Percentiles rank a stretch among this genome's conserved stretches.
Evolutionary conservation across 2,329 filamentous ascomycete genomes (phyloP).

Genomic region (Ilyonectria robusta): DNA sequence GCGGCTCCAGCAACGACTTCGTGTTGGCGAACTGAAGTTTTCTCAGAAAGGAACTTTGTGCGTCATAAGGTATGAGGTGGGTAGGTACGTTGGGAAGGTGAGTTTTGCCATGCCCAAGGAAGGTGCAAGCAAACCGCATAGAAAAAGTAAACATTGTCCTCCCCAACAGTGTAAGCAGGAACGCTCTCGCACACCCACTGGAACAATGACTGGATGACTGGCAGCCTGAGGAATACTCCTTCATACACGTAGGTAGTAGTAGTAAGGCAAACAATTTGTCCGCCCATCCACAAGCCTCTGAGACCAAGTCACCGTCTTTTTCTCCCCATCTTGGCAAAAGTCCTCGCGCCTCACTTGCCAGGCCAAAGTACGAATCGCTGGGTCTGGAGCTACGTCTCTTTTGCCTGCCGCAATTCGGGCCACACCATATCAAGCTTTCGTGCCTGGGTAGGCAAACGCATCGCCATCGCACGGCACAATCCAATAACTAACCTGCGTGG

Average conservation of each 20-base stretch:
- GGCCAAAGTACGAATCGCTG: background rate
- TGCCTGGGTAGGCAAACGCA: constrained; percentile 5
- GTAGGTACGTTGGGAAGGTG: background rate
- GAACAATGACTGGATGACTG: background rate
- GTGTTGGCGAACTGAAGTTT: background rate
- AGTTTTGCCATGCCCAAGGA: background rate
- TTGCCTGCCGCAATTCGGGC: constrained; percentile 6
- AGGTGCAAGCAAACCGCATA: background rate
- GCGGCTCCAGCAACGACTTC: background rate
- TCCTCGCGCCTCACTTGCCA: background rate
- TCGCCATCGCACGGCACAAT: background rate
- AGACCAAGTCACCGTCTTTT: background rate
- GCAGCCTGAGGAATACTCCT: background rate
- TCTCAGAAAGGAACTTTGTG: background rate
- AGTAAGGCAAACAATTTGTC: background rate
- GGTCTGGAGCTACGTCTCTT: background rate
- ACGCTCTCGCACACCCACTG: background rate
- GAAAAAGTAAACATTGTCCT: background rate
- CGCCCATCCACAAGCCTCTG: background rate
- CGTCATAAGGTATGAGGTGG: background rate
- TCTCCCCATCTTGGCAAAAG: background rate
- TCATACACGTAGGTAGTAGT: no score
- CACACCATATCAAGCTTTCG: constrained; percentile 15
- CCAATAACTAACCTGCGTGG: background rate
- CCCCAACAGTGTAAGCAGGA: background rate